Evolutionary conservation across 2,329 filamentous ascomycete genomes (phyloP).

Genomic region (Cladophialophora exuberans): DNA sequence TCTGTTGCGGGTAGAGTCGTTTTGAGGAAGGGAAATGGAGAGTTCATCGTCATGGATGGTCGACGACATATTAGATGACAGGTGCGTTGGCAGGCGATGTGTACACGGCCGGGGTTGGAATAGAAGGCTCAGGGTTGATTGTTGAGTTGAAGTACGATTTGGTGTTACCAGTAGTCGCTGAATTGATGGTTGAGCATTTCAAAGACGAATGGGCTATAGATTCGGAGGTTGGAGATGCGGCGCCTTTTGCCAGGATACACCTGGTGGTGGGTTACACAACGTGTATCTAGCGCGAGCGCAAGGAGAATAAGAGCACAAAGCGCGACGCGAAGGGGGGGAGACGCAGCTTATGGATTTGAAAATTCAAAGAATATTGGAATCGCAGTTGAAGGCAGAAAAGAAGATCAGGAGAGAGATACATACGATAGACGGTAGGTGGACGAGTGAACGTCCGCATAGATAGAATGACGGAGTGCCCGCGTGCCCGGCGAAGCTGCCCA

Average conservation of each 20-base stretch:
- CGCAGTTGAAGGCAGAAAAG: too few relatives aligned
- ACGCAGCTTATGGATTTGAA: too few relatives aligned
- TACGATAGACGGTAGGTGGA: too few relatives aligned
- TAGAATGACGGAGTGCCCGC: too few relatives aligned
- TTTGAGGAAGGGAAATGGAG: constrained; percentile 40
- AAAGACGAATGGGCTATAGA: neutral
- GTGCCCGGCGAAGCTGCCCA: too few relatives aligned
- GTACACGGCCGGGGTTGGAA: neutral
- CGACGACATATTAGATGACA: constrained; percentile 39
- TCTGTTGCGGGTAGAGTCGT: constrained; percentile 30
- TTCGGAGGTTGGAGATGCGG: neutral
- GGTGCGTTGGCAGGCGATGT: neutral
- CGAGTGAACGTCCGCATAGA: too few relatives aligned
- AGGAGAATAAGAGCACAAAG: neutral
- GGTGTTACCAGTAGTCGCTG: constrained; percentile 29
- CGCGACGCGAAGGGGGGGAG: neutral
- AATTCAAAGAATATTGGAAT: too few relatives aligned
- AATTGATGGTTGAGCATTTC: constrained; percentile 26
- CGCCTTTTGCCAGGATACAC: neutral
- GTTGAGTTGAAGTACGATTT: neutral
- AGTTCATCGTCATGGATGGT: constrained; percentile 43
- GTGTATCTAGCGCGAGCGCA: neutral
- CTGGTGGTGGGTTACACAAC: neutral
- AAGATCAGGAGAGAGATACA: too few relatives aligned
- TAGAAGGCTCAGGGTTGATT: neutral